Evolutionary conservation across 495 filamentous ascomycete genomes (phyloP), one percentile per base, ranked within the genome.

Genomic region (Neohortaea acidophila): DNA sequence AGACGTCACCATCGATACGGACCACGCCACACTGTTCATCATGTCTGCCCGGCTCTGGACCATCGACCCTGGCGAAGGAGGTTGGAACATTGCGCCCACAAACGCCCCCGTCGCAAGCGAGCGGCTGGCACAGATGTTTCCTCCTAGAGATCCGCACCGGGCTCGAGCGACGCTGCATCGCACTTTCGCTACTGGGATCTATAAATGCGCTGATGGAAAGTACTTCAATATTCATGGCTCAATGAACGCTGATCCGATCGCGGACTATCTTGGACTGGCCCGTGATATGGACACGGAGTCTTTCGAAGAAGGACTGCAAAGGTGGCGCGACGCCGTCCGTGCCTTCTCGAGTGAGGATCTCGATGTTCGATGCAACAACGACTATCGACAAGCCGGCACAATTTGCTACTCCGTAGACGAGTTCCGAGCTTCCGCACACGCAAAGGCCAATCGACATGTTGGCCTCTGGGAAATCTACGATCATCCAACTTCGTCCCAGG

Each of bases 381-480:
- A 59, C 24, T 62, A 58, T 44, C 56, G 58, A 20, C 68, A 71
- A 49, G 67, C 69, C 1, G 68, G 68, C 3, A 62, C 62, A 2
- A 66, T 69, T 27, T 64, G 59, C 43, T 54, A 51, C 21, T 64
- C 60, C 2, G 47, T 52, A 0, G 65, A 68, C 2, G 63, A 66
- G 41, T 72, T 59, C 36, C 46, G 45, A 13, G 53, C 52, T 12
- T 63, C 44, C n/a, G 58, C 63, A 33, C 68, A 73, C 25, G 67
- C 63, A n/a, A 56, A 56, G 20, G 59, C 32, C 11, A 34, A 34
- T 20, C 8, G 4, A 57, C 13, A 63, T 64, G 24, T 57, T 58
- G 1, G 54, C 62, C 24, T 59, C 63, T 19, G 61, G 61, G n/a
- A 52, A 70, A 2, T 72, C 50, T 47, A 8, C 49, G 48, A 2